These are phyloP conservation scores for Erythrophleum ivorense DNA, from an alignment of 331 rosid species.

Conservation along the genomic window DNA sequence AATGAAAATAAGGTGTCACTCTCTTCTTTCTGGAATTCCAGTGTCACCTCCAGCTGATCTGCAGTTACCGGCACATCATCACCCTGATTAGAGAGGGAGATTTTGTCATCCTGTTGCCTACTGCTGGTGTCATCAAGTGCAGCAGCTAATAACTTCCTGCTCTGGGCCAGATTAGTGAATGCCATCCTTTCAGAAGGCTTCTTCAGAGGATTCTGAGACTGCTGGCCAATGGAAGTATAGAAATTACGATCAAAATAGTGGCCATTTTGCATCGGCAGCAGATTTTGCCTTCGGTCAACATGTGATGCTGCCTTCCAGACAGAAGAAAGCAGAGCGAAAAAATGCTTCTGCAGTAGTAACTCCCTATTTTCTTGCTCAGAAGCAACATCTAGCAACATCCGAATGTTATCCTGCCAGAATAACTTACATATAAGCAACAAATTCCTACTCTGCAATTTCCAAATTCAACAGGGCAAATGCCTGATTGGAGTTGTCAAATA, in stretches of 20 bases:
- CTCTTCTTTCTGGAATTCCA: slow-evolving; percentile 63
- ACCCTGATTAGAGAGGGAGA: slow-evolving; percentile 44
- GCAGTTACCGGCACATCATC: slow-evolving; percentile 43
- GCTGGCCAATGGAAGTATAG: slow-evolving; percentile 57
- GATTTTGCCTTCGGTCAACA: slow-evolving; percentile 47
- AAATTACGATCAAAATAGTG: slow-evolving; percentile 59
- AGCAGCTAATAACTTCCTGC: slow-evolving; percentile 64
- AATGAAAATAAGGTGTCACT: slow-evolving; percentile 51
- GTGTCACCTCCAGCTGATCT: slow-evolving; percentile 64
- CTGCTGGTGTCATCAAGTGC: slow-evolving; percentile 63
- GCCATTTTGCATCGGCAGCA: slow-evolving; percentile 56
- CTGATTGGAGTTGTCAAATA: background rate
- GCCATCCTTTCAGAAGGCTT: slow-evolving; percentile 62
- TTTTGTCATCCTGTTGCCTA: slow-evolving; percentile 54
- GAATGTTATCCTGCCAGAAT: slow-evolving; percentile 80
- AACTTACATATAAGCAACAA: slow-evolving; percentile 14
- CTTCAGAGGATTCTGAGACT: slow-evolving; percentile 54
- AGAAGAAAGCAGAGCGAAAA: slow-evolving; percentile 75
- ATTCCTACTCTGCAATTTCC: background rate
- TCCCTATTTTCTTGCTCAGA: slow-evolving; percentile 83
- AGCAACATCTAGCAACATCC: slow-evolving; percentile 75
- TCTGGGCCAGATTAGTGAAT: slow-evolving; percentile 56
- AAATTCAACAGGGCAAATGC: background rate
- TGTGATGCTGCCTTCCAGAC: slow-evolving; percentile 71
- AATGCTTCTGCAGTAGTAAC: slow-evolving; percentile 88